A percentile compares a stretch with the other conserved stretches of the same genome.
These are phyloP conservation scores for Saccharum officinarum DNA, from an alignment of 176 grass and related monocot genomes.

Conservation along the genomic window DNA sequence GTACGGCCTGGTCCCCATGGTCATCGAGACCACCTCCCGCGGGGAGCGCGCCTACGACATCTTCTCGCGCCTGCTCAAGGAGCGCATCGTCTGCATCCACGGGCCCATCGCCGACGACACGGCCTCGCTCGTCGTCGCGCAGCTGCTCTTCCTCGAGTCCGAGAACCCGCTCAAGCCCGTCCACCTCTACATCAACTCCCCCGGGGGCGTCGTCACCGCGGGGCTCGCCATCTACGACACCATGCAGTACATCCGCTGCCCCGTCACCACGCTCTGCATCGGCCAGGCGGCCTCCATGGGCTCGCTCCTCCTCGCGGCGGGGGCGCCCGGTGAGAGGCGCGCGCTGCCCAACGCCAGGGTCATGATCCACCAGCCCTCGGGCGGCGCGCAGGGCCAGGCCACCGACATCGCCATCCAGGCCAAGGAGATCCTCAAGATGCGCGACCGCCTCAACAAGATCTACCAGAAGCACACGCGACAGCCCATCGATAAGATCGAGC, in stretches of 20 bases:
- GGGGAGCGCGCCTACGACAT: conserved; percentile 84
- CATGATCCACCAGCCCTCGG: conserved; percentile 98
- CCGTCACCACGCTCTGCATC: conserved; percentile 88
- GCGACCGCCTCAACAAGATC: conserved; percentile 82
- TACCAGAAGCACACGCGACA: conserved; percentile 80
- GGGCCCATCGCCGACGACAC: conserved; percentile 78
- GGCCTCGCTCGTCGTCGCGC: conserved; percentile 75
- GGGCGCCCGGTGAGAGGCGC: conserved; percentile 76
- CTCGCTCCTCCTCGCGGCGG: conserved; percentile 84
- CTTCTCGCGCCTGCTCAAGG: conserved; percentile 91
- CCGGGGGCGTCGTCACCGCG: conserved; percentile 68
- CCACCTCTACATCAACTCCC: conserved; percentile 93
- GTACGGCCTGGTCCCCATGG: conserved; percentile 78
- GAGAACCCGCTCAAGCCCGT: conserved; percentile 92
- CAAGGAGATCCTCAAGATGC: conserved; percentile 88
- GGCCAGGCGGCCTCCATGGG: conserved; percentile 97
- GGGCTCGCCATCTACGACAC: conserved; percentile 96
- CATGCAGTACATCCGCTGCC: conserved; percentile 91
- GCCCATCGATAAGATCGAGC: conserved; percentile 57
- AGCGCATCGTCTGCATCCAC: conserved; percentile 86
- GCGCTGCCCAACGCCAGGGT: conserved; percentile 86
- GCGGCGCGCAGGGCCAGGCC: conserved; percentile 71
- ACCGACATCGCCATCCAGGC: conserved; percentile 86
- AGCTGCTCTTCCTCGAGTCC: conserved; percentile 97
- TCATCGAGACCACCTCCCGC: conserved; percentile 89